Evolutionary conservation across 2,329 filamentous ascomycete genomes (phyloP), one percentile per base, ranked within the genome.

Genomic region (Alternaria burnsii): DNA sequence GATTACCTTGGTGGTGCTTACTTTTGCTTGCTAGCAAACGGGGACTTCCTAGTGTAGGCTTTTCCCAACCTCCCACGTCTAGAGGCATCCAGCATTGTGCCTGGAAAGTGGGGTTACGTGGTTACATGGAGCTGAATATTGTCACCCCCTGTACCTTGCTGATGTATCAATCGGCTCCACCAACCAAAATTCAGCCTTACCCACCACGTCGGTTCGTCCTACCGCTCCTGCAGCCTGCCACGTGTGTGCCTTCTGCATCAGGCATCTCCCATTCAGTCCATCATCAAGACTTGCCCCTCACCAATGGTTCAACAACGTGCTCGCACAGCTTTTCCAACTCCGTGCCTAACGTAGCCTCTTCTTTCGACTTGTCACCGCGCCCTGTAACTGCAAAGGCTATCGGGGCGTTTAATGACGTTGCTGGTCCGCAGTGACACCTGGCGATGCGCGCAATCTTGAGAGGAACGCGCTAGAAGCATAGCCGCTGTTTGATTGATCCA

Each of bases 111-210:
- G 30, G 22, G 18, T 36, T 48, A 4, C 12, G 30, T 48, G 46
- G 46, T 48, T 48, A 48, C 46, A 48, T 48, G 32, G 32, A 36
- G 46, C 32, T 36, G 34, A 50, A n/a, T 9, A 50, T 24, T n/a
- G 14, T 34, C 20, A 16, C 32, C 46, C 46, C 30, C 46, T 50
- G 46, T 50, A 36, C 46, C 46, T 50, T 50, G 46, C 32, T 24
- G 30, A 36, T 50, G 46, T 50, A 50, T 50, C 46, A 50, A 50
- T n/a, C 30, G 30, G 46, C 30, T 34, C 30, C 46, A 38, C 73
- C 66, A 74, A 73, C 66, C 67, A 68, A 38, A 60, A 26, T n/a
- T 71, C 73, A 76, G 72, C 72, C 72, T 65, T 75, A 73, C 70
- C 70, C 70, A 70, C 71, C 69, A 70, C 55, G 61, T 62, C 62